Conservation (phyloP, 352 stramenopile species). For the Aphanomyces euteiches region DNA sequence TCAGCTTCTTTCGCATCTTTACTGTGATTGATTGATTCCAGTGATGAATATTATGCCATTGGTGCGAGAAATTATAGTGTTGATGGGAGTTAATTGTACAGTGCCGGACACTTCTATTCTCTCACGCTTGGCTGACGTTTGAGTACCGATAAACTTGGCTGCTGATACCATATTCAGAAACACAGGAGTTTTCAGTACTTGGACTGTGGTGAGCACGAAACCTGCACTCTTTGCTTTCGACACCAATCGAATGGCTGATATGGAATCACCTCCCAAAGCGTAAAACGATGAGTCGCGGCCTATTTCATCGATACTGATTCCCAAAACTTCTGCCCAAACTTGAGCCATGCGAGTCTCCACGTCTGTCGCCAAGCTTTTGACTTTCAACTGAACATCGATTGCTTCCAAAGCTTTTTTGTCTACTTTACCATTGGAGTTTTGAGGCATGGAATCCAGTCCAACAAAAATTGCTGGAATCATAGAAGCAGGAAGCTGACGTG, state of each 20-base stretch:
- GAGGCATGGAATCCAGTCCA: constrained; percentile 71
- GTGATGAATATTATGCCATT: not conserved
- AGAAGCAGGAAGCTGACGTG: constrained; percentile 76
- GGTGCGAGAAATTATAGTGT: not conserved
- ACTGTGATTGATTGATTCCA: not conserved
- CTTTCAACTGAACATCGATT: constrained; percentile 40
- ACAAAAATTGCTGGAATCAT: constrained; percentile 79
- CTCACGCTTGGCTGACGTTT: not conserved
- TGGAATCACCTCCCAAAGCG: constrained; percentile 65
- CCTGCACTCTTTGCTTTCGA: not conserved
- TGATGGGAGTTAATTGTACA: not conserved
- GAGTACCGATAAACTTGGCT: not conserved
- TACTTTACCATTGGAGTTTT: constrained; percentile 85
- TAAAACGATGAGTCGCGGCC: constrained; percentile 72
- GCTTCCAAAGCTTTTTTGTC: constrained; percentile 86
- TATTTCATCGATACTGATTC: constrained; percentile 50
- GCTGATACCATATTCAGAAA: not conserved
- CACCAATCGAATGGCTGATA: constrained; percentile 3
- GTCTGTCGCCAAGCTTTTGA: constrained; percentile 43
- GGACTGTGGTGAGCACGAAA: not conserved
- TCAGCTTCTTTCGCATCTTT: not conserved
- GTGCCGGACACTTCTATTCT: not conserved
- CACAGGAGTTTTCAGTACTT: not conserved
- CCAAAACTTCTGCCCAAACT: constrained; percentile 67
- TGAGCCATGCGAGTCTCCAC: constrained; percentile 55